Percentiles rank a stretch among this genome's conserved stretches.
phyloP scores from a whole-genome alignment of 306 rosid species.

The Hippophae rhamnoides region DNA sequence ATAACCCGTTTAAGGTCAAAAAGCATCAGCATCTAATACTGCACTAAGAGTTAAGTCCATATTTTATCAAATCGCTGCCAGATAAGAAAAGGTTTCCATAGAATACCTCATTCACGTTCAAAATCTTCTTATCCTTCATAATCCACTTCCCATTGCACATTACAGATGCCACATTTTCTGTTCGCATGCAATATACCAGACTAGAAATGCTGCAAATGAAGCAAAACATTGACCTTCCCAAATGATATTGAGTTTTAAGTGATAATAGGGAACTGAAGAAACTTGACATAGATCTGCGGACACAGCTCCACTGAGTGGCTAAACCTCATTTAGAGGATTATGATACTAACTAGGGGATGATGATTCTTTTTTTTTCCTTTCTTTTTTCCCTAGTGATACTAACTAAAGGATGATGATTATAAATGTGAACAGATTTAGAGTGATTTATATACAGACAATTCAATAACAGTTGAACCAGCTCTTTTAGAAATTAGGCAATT shows the following conservation, averaged over 20 bases:
- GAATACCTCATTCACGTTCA: slow-evolving; percentile 58
- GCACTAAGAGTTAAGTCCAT: background rate
- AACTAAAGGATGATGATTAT: too few species aligned
- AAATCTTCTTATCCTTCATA: slow-evolving; percentile 72
- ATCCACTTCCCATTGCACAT: slow-evolving; percentile 89
- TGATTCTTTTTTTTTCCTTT: too few species aligned
- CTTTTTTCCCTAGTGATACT: too few species aligned
- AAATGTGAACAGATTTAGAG: too few species aligned
- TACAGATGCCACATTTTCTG: slow-evolving; percentile 63
- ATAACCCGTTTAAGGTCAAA: too few species aligned
- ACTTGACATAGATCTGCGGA: background rate
- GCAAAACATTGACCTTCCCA: slow-evolving; percentile 13
- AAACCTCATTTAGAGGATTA: too few species aligned
- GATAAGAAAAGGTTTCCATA: slow-evolving; percentile 2
- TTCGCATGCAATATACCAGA: slow-evolving; percentile 74
- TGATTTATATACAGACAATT: too few species aligned
- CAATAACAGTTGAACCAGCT: too few species aligned
- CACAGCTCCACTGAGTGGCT: background rate
- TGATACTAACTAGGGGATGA: too few species aligned
- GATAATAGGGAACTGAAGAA: background rate
- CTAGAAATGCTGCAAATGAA: slow-evolving; percentile 58
- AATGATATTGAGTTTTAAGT: background rate
- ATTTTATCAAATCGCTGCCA: background rate
- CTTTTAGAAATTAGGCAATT: too few species aligned
- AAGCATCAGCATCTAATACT: background rate